These are phyloP conservation scores for Aegilops bicornis DNA, from an alignment of 176 grass and related monocot species.

Conservation along the genomic window DNA sequence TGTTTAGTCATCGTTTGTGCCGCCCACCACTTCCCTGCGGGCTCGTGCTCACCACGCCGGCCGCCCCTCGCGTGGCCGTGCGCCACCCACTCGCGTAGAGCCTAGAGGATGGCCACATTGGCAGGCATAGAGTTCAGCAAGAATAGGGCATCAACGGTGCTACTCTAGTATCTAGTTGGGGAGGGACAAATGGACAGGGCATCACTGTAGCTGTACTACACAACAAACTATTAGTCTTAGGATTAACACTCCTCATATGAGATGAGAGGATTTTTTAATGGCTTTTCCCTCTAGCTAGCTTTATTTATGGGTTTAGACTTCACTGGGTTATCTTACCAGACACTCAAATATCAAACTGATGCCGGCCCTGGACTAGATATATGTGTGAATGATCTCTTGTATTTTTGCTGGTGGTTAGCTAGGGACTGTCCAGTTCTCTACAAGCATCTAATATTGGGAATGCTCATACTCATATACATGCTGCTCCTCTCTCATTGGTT, in stretches of 20 bases:
- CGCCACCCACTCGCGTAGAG: not conserved
- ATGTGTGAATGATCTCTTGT: not conserved
- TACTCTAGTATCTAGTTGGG: not conserved
- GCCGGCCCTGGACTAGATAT: conserved; percentile 34
- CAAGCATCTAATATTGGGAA: conserved; percentile 24
- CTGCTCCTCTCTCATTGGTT: conserved; percentile 8
- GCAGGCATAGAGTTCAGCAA: not conserved
- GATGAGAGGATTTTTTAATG: not conserved
- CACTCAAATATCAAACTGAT: not conserved
- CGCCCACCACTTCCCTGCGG: too few species aligned
- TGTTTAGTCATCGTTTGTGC: too few species aligned
- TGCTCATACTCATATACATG: not conserved
- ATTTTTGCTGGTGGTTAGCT: not conserved
- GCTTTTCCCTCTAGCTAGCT: not conserved
- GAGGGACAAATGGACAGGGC: conserved; percentile 17
- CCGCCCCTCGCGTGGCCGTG: too few species aligned
- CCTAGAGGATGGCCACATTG: conserved; percentile 10
- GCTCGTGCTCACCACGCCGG: too few species aligned
- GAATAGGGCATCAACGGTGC: not conserved
- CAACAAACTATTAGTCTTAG: not conserved
- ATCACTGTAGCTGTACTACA: not conserved
- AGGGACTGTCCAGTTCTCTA: conserved; percentile 4
- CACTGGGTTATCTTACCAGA: not conserved
- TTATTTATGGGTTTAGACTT: not conserved
- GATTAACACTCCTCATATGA: not conserved